These are phyloP conservation scores for Candida ortonii DNA, from an alignment of 805 yeast species.

Conservation along the genomic window DNA sequence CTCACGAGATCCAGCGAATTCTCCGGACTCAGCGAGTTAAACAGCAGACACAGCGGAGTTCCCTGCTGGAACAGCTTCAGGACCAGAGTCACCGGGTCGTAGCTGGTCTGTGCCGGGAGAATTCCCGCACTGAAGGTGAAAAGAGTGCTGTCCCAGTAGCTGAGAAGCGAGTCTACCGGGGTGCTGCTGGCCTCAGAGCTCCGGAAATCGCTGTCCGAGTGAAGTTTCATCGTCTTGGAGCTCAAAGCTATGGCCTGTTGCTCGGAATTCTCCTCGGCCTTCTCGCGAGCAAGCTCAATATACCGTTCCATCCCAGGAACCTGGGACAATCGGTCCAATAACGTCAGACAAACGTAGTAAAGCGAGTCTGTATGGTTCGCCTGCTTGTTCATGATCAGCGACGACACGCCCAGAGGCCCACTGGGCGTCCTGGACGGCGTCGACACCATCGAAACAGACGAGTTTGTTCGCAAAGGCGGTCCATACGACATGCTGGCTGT, in stretches of 20 bases:
- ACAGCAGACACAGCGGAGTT: slow-evolving; percentile 82
- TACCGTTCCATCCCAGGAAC: slow-evolving; percentile 70
- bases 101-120: slow-evolving; percentile 65
- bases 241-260: slow-evolving; percentile 54
- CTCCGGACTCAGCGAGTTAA: slow-evolving; percentile 62
- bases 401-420: slow-evolving; percentile 45
- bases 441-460: slow-evolving; percentile 18
- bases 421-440: slow-evolving; percentile 33
- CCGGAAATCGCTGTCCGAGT: not conserved
- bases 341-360: slow-evolving; percentile 59
- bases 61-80: slow-evolving; percentile 91
- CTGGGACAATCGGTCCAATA: slow-evolving; percentile 52
- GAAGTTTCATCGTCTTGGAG: slow-evolving; percentile 10
- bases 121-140: slow-evolving; percentile 74
- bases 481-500: slow-evolving; percentile 20
- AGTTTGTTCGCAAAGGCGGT: slow-evolving; percentile 27
- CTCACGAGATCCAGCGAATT: slow-evolving; percentile 54
- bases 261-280: slow-evolving; percentile 68
- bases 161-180: slow-evolving; percentile 17
- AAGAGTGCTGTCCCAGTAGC: slow-evolving; percentile 38
- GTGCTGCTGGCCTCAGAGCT: slow-evolving; percentile 6
- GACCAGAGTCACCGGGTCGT: slow-evolving; percentile 90
- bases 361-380: slow-evolving; percentile 66
- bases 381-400: slow-evolving; percentile 57
- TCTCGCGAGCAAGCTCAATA: slow-evolving; percentile 57